Evolutionary conservation across 1,139 yeast genomes (phyloP).

Genomic region (Arxiozyma slooffiae): DNA sequence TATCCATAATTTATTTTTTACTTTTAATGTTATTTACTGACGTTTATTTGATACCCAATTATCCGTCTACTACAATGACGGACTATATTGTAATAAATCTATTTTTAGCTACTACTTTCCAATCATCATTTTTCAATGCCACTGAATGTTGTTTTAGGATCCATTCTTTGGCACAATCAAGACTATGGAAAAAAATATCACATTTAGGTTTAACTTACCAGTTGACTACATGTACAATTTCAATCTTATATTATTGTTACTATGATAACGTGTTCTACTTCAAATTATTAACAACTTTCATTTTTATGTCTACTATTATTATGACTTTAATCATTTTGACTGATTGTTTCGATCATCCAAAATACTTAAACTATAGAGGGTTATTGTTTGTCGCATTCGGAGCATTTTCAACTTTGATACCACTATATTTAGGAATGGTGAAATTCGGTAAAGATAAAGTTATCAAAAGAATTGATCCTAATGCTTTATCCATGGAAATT

Average conservation of each 20-base stretch:
- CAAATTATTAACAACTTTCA: conserved; percentile 39
- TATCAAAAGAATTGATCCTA: conserved; percentile 41
- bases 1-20: conserved; percentile 6
- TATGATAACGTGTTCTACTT: conserved; percentile 42
- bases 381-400: conserved; percentile 3
- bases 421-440: conserved; percentile 39
- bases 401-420: conserved; percentile 46
- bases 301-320: conserved; percentile 43
- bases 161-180: conserved; percentile 8
- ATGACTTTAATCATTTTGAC: conserved; percentile 33
- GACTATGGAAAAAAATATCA: conserved; percentile 10
- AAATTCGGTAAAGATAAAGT: conserved; percentile 40
- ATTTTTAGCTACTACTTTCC: conserved; percentile 11
- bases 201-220: conserved; percentile 9
- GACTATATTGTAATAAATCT: conserved; percentile 15
- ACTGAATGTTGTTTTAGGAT: conserved; percentile 9
- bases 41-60: conserved; percentile 11
- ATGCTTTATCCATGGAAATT: conserved; percentile 59
- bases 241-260: conserved; percentile 49
- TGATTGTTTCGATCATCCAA: conserved; percentile 17
- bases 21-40: conserved; percentile 13
- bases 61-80: conserved; percentile 16
- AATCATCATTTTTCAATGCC: conserved; percentile 7
- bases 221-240: conserved; percentile 9
- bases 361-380: neutral